Conservation (phyloP, 1,284 basidiomycete species). For the Microbotryomycetes sp. region DNA sequence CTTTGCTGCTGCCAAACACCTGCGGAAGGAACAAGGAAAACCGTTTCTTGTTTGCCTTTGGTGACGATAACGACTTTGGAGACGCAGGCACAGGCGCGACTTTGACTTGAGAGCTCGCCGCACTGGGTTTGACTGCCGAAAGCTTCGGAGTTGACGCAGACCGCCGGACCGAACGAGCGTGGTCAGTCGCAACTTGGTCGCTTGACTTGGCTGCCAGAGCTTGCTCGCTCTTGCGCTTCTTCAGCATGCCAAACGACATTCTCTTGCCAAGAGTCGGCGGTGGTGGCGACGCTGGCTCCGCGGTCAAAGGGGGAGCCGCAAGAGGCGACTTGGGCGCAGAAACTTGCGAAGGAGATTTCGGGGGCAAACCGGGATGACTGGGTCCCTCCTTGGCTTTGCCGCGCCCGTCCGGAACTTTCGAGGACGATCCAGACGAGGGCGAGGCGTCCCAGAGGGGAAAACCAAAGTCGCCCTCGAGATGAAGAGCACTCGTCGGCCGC, state of each 20-base stretch:
- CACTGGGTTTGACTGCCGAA: not conserved
- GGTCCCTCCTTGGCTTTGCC: not conserved
- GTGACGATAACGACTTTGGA: slow-evolving; percentile 9
- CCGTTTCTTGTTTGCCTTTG: slow-evolving; percentile 3
- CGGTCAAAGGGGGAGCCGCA: not conserved
- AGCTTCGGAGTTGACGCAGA: not conserved
- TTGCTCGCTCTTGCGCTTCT: slow-evolving; percentile 16
- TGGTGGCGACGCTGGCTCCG: not conserved
- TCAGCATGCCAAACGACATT: slow-evolving; percentile 15
- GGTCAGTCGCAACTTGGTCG: slow-evolving; percentile 6
- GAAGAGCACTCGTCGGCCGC: not conserved
- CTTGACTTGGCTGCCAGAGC: not conserved
- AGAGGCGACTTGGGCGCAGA: not conserved
- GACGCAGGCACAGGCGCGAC: not conserved
- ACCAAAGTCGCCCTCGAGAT: not conserved
- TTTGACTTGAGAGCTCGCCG: not conserved
- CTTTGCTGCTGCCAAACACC: not conserved
- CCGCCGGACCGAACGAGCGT: not conserved
- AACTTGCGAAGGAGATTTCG: not conserved
- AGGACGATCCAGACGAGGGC: too few relatives aligned
- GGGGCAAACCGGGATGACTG: not conserved
- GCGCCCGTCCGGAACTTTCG: too few relatives aligned
- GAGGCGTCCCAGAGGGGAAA: not conserved
- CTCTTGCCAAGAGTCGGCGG: slow-evolving; percentile 4
- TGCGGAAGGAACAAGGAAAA: not conserved